These are phyloP conservation scores for Kondoa malvinella DNA, from an alignment of 768 basidiomycete genomes.

Conservation along the genomic window DNA sequence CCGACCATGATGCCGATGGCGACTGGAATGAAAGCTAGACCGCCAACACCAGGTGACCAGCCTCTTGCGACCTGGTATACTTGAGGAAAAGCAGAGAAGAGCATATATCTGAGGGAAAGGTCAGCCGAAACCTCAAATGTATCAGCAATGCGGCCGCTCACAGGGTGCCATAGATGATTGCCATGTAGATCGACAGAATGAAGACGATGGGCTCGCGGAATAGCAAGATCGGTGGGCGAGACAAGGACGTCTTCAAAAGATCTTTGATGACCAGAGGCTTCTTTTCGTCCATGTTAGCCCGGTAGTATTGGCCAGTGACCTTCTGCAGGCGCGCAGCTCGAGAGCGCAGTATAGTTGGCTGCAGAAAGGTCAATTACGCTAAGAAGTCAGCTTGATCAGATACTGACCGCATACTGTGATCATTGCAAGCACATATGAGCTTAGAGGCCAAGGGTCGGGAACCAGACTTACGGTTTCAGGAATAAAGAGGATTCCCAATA, in stretches of 20 bases:
- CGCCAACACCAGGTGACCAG: constrained; percentile 34
- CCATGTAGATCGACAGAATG: constrained; percentile 29
- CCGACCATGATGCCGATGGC: constrained; percentile 15
- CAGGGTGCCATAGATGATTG: constrained; percentile 14
- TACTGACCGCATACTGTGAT: constrained; percentile 28
- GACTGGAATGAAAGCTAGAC: constrained; percentile 30
- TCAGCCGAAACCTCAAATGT: too few species aligned
- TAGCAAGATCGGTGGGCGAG: constrained; percentile 32
- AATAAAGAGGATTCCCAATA: constrained; percentile 29
- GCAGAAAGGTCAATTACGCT: neutral
- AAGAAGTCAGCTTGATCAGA: neutral
- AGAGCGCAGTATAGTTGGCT: constrained; percentile 28
- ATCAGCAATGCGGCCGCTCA: constrained; percentile 12
- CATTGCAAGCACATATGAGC: too few species aligned
- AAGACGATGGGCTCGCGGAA: constrained; percentile 33
- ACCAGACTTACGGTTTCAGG: too few species aligned
- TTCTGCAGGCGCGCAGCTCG: constrained; percentile 28
- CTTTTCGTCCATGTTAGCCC: constrained; percentile 28
- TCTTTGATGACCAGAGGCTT: constrained; percentile 21
- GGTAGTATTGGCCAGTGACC: constrained; percentile 30
- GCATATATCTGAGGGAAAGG: too few species aligned
- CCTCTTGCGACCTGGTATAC: constrained; percentile 32
- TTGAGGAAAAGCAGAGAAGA: too few species aligned
- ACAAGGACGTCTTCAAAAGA: constrained; percentile 28
- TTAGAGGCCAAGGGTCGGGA: too few species aligned